Evolutionary conservation across 108 stramenopile genomes (phyloP), one percentile per base, ranked within the genome.

Genomic region (Pinguiococcus pyrenoidosus): DNA sequence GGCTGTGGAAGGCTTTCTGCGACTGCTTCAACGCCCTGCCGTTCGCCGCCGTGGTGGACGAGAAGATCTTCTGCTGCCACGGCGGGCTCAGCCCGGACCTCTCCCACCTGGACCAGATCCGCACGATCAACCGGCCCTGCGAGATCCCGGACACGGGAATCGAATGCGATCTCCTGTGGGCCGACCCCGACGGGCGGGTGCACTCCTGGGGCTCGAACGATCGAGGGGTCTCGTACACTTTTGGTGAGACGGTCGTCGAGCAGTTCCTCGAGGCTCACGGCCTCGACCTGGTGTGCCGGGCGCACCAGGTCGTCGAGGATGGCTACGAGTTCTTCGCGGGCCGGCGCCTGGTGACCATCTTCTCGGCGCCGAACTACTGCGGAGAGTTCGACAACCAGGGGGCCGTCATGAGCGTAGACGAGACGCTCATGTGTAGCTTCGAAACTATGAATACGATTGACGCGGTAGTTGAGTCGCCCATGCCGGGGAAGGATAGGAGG

Each of bases 311-410:
- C 2, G 69, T 71, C 28, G 69, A 71, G 40, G 69, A 71, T 29
- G 69, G 69, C 20, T 68, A 71, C 41, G 68, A 71, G 66, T 71
- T 71, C 32, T 49, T 89, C 51, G 93, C 93, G 21, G 83, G 83
- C 21, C 83, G 93, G n/a, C 88, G 86, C 40, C 78, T 96, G 20
- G 94, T 96, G 5, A 96, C 94, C 13, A 83, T 96, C 5, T 92
- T 92, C 59, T 85, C 84, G 25, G 90, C 89, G 17, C 94, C 94
- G 6, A 96, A 96, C 68, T 96, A 96, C 64, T 96, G 93, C 72
- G 93, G 93, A 18, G 94, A 96, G 75, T 96, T 96, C 56, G 94
- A 96, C 69, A 96, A 96, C 66, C 90, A 90, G 17, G 92, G 81
- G 22, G 93, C 93, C 2, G 92, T 96, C 86, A 92, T 96, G 94